Evolutionary conservation across 1,139 yeast species (phyloP), one percentile per base, ranked within the genome.

Genomic region (Magnusiomyces suaveolens): DNA sequence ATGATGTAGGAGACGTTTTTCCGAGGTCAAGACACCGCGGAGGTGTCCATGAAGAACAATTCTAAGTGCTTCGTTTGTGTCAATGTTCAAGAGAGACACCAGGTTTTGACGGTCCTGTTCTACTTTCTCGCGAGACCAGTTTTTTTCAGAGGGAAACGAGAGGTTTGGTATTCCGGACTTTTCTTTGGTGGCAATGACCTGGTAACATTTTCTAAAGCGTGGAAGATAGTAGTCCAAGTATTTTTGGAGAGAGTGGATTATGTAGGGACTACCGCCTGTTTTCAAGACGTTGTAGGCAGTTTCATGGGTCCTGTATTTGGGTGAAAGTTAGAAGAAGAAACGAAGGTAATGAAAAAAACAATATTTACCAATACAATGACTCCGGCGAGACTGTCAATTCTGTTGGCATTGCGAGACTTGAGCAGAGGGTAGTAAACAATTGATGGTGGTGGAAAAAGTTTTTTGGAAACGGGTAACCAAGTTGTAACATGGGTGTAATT

Each of bases 241-340:
- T 38, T 48, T 46, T 39, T 57, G 60, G 16, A 64, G 57, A 25
- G 63, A 59, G 46, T 54, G 54, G 51, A 64, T 32, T 8, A 61
- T 53, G 49, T 57, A 60, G n/a, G 57, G 52, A 25, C 57, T 50
- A 16, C 57, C 57, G 33, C 59, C 53, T 18, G 57, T 49, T 39
- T 54, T 48, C 43, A 63, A 52, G 23, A 60, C 61, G 52, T 60
- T 58, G 52, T 60, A 63, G 14, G 66, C 66, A n/a, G 66, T 62
- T 57, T 63, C 66, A 53, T 59, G 63, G n/a, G 66, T 62, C 62
- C 64, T 61, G 43, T 25, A 20, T 18, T 24, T 53, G 33, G 38
- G 46, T 33, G 3, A 36, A 16, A 36, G 8, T n/a, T 10, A 36
- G 18, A 8, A 36, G 3, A 36, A 18, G 18, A 36, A 36, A 36